Evolutionary conservation across 352 stramenopile genomes (phyloP).

Genomic region (Aphanomyces cochlioides): DNA sequence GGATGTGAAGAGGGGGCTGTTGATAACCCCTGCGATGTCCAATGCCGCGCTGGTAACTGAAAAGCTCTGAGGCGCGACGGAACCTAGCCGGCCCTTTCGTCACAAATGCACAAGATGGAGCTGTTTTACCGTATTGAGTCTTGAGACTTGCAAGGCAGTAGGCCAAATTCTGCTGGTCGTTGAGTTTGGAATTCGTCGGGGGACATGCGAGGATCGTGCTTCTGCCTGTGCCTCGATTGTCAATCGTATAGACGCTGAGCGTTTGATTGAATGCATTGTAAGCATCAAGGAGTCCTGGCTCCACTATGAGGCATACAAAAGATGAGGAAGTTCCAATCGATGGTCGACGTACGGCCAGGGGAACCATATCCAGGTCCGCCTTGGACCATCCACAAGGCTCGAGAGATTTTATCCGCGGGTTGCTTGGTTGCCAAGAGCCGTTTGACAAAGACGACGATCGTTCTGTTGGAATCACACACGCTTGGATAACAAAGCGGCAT

Average conservation of each 20-base stretch:
- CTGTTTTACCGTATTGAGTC: constrained; percentile 29
- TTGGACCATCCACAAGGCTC: constrained; percentile 26
- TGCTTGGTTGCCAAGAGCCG: constrained; percentile 28
- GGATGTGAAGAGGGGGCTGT: constrained; percentile 4
- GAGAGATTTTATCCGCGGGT: background rate
- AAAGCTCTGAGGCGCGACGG: constrained; percentile 30
- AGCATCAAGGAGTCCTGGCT: constrained; percentile 3
- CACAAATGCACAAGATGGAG: no score
- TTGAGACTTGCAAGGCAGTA: constrained; percentile 37
- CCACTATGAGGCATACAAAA: background rate
- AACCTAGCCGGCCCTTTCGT: background rate
- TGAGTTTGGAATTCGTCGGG: constrained; percentile 10
- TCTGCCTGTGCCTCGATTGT: constrained; percentile 43
- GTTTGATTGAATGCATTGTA: constrained; percentile 27
- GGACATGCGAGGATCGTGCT: constrained; percentile 35
- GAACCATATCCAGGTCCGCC: constrained; percentile 26
- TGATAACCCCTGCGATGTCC: constrained; percentile 37
- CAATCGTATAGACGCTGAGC: constrained; percentile 50
- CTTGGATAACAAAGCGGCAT: constrained; percentile 66
- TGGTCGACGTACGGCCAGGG: constrained; percentile 5
- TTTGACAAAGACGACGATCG: constrained; percentile 48
- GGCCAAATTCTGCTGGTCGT: constrained; percentile 33
- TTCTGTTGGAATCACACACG: constrained; percentile 57
- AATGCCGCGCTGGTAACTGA: constrained; percentile 46
- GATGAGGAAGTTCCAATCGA: background rate